Evolutionary conservation across 2,329 filamentous ascomycete genomes (phyloP).

Genomic region (Aspergillus ustus): DNA sequence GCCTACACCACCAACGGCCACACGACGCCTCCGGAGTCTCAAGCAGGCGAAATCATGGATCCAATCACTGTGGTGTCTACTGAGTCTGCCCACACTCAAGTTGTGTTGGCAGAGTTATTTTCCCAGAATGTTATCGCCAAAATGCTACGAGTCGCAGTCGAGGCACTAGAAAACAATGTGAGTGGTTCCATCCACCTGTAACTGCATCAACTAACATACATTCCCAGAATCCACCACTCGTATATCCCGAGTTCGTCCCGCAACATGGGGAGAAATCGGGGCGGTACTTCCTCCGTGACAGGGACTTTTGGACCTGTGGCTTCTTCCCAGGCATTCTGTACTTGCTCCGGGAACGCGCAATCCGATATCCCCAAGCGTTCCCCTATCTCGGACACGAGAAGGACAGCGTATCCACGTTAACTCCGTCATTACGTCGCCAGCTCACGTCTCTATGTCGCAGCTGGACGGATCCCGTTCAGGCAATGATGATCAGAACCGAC

Average conservation of each 20-base stretch:
- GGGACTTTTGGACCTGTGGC: slow-evolving; percentile 31
- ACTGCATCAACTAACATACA: background rate
- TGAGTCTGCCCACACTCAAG: background rate
- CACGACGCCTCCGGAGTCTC: background rate
- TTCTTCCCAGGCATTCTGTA: slow-evolving; percentile 29
- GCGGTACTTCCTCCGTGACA: slow-evolving; percentile 20
- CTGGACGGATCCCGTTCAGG: slow-evolving; percentile 25
- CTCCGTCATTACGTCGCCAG: slow-evolving; percentile 4
- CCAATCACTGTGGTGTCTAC: background rate
- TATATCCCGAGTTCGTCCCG: slow-evolving; percentile 20
- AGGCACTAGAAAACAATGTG: slow-evolving; percentile 17
- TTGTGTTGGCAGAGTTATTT: slow-evolving; percentile 12
- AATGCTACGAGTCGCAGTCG: slow-evolving; percentile 17
- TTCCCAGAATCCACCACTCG: slow-evolving; percentile 5
- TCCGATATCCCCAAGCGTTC: slow-evolving; percentile 16
- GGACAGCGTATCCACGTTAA: background rate
- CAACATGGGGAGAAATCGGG: slow-evolving; percentile 14
- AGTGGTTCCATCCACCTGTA: no score
- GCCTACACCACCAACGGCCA: background rate
- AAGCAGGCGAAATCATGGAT: background rate
- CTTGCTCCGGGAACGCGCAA: slow-evolving; percentile 21
- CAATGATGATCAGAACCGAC: slow-evolving; percentile 46
- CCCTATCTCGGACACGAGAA: background rate
- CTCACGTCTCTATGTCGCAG: slow-evolving; percentile 15
- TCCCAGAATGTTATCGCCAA: slow-evolving; percentile 24